Conservation (phyloP, 1,284 basidiomycete genomes). For the Calocybe gambosa region DNA sequence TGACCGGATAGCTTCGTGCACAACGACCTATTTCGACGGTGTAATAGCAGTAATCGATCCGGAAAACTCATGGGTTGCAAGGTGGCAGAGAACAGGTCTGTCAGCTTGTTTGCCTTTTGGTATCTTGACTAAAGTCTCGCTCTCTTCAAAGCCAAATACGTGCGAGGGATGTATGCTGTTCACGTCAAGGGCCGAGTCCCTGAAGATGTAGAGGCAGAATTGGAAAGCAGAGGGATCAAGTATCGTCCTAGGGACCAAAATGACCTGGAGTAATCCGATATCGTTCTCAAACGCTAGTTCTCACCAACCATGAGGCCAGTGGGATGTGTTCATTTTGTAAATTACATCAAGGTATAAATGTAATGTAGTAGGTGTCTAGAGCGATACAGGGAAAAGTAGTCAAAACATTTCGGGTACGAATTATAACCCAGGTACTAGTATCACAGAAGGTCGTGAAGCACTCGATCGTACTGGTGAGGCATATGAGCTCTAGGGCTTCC, state of each 20-base stretch:
- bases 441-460: constrained; percentile 57
- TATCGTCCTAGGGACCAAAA: constrained; percentile 76
- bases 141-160: constrained; percentile 64
- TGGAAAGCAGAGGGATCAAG: constrained; percentile 70
- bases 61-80: constrained; percentile 90
- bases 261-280: constrained; percentile 50
- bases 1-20: constrained; percentile 83
- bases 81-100: constrained; percentile 88
- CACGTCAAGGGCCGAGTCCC: constrained; percentile 84
- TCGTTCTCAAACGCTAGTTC: background rate
- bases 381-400: background rate
- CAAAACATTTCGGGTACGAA: background rate
- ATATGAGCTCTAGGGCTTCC: constrained; percentile 45
- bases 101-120: constrained; percentile 15
- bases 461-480: constrained; percentile 61
- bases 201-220: constrained; percentile 77
- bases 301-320: constrained; percentile 1
- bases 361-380: constrained; percentile 1
- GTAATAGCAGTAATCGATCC: constrained; percentile 87
- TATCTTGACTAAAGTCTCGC: background rate
- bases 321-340: constrained; percentile 6
- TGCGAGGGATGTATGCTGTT: constrained; percentile 83
- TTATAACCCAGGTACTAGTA: background rate
- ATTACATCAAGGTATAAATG: constrained; percentile 7
- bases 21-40: constrained; percentile 93